Evolutionary conservation across 441 rosid genomes (phyloP), one percentile per base, ranked within the genome.

Genomic region (Theobroma grandiflorum): DNA sequence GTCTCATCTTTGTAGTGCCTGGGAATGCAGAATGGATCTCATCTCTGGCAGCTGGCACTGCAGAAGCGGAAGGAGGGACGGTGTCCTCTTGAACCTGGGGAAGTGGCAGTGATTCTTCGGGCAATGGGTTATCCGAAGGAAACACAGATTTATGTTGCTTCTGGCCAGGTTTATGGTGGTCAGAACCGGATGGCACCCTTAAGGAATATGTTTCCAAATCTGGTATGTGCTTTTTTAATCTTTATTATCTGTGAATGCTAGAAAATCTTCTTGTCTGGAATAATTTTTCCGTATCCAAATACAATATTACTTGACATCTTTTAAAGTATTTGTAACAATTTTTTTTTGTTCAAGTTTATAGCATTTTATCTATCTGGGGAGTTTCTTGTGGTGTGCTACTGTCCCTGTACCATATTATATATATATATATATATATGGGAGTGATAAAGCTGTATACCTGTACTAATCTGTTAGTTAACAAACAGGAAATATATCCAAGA

Each of bases 81-180:
- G 70, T 97, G 99, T 86, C 99, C 99, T 82, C 99, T 97, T 81
- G 99, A 95, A 84, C 99, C 99, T 35, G 99, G 94, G 77, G 99
- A 97, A 88, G 99, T 97, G 72, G 99, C 99, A 73, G 99, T 97
- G 78, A 85, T 97, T 84, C 91, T 97, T 72, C 94, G 99, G 0
- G 99, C 98, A 76, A 95, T 95, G 99, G 99, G 99, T 0, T 97
- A 97, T 89, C 97, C 99, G 4, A 94, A 95, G 89, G 97, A 91
- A 87, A 97, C 99, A 70, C 99, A 97, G 85, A 97, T 97, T 43
- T 97, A 97, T 79, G 99, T 97, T 79, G 99, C 99, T 87, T 97
- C 98, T 74, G 99, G 99, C 76, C 97, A 94, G 87, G 98, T 95
- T 82, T 97, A 95, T 82, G 99, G 99, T 38, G 99, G 99, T 70